Evolutionary conservation across 768 basidiomycete genomes (phyloP), one percentile per base, ranked within the genome.

Genomic region (Lactifluus rugatus): DNA sequence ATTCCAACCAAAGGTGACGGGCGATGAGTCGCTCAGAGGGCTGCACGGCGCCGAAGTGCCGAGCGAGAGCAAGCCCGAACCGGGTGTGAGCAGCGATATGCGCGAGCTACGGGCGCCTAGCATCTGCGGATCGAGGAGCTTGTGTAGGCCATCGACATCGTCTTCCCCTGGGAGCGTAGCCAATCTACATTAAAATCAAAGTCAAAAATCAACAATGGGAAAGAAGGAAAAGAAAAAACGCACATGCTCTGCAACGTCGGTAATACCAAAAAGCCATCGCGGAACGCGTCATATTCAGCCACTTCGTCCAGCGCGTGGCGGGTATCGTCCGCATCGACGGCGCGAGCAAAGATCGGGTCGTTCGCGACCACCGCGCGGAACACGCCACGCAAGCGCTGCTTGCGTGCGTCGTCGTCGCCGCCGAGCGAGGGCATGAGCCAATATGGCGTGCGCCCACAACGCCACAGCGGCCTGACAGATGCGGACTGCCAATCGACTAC

Each of bases 231-330:
- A 23, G 21, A 55, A 8, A 11, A 31, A 23, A 57, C 70, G 57
- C 39, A 72, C 71, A 72, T 68, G 65, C 70, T 71, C 60, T 73
- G 67, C 26, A 72, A 65, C 13, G 71, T 69, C 9, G 72, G 70
- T 23, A 71, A 56, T 8, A 73, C 53, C 14, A 73, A 62, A 60
- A 72, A 73, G 28, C 70, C 70, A 47, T 73, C 70, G 10, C 61
- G 64, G 58, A 72, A 68, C 2, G 71, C 68, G 52, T 72, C 67
- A 62, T 70, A 72, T 21, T 66, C 64, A 1, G 67, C 68, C 14
- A 72, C 63, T 39, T 72, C 70, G 50, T 71, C 67, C 21, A 72
- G 65, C 10, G 69, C 63, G n/a, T 63, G 62, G 25, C 71, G 66
- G 6, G 70, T 67, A 42, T 68, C 68, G 39, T 70, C 70, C 19